Percentiles rank a stretch among this genome's conserved stretches.
Conservation (phyloP, 2,329 filamentous ascomycete species). For the Ascochyta fabae region DNA sequence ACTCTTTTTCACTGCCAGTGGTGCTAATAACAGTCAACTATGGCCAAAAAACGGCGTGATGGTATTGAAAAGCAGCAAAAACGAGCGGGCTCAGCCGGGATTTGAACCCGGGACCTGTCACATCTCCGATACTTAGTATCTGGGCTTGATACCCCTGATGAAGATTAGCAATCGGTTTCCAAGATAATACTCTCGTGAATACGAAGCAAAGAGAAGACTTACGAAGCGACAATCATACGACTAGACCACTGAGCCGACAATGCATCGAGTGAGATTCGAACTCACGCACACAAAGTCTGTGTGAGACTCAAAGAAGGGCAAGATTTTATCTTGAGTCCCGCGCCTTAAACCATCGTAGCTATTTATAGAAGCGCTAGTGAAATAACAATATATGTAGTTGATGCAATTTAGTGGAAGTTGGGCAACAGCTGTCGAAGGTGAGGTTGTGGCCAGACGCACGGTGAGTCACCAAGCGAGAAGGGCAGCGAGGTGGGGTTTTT, state of each 20-base stretch:
- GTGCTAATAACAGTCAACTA: background rate
- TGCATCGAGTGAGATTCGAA: constrained; percentile 13
- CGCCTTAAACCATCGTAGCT: constrained; percentile 2
- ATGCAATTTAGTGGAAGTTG: background rate
- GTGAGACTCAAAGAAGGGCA: background rate
- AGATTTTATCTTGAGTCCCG: constrained; percentile 2
- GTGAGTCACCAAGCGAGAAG: background rate
- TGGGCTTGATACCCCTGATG: background rate
- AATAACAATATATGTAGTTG: background rate
- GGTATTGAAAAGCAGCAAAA: too few species aligned
- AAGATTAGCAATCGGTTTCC: background rate
- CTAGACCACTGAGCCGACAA: constrained; percentile 13
- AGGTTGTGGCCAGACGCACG: background rate
- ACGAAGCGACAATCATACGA: constrained; percentile 17
- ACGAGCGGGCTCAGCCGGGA: constrained; percentile 12
- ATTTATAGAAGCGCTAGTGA: background rate
- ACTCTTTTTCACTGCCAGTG: background rate
- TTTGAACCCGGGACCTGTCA: constrained; percentile 20
- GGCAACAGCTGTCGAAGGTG: background rate
- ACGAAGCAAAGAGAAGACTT: background rate
- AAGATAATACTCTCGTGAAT: too few species aligned
- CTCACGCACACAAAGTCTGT: constrained; percentile 2
- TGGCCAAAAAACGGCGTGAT: background rate
- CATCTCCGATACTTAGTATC: constrained; percentile 7
- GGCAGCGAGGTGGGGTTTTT: background rate